phyloP scores from a whole-genome alignment of 1,139 yeast species.

The Meyerozyma guilliermondii region DNA sequence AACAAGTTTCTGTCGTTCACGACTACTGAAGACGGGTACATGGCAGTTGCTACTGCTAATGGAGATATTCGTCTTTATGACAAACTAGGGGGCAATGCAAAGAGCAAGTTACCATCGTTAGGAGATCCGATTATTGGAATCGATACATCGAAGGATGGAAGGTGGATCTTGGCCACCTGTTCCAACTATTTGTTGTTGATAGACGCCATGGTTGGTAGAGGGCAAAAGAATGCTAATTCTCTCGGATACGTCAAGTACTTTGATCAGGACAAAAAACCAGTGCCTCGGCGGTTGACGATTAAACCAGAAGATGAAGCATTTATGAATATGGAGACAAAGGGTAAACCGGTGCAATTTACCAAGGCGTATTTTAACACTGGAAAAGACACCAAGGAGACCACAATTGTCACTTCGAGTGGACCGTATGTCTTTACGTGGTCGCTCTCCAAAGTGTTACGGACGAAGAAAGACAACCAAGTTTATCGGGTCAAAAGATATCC shows the following conservation, averaged over 20 bases:
- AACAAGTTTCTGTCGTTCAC: slow-evolving; percentile 58
- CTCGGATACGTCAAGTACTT: slow-evolving; percentile 66
- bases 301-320: slow-evolving; percentile 69
- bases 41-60: slow-evolving; percentile 69
- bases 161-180: slow-evolving; percentile 80
- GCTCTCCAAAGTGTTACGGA: slow-evolving; percentile 18
- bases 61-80: slow-evolving; percentile 79
- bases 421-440: slow-evolving; percentile 82
- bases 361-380: slow-evolving; percentile 77
- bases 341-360: slow-evolving; percentile 51
- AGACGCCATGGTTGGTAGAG: slow-evolving; percentile 59
- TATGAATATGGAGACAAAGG: slow-evolving; percentile 50
- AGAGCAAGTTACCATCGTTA: slow-evolving; percentile 71
- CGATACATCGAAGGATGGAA: slow-evolving; percentile 75
- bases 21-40: slow-evolving; percentile 66
- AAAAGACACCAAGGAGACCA: slow-evolving; percentile 54
- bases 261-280: slow-evolving; percentile 61
- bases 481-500: slow-evolving; percentile 63
- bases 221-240: slow-evolving; percentile 51
- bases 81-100: slow-evolving; percentile 67
- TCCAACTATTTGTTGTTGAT: slow-evolving; percentile 61
- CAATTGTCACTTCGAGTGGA: slow-evolving; percentile 73
- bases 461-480: slow-evolving; percentile 35
- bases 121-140: slow-evolving; percentile 69
- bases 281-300: slow-evolving; percentile 62